phyloP scores from a whole-genome alignment of 352 stramenopile genomes.

The Halophytophthora batemanensis region DNA sequence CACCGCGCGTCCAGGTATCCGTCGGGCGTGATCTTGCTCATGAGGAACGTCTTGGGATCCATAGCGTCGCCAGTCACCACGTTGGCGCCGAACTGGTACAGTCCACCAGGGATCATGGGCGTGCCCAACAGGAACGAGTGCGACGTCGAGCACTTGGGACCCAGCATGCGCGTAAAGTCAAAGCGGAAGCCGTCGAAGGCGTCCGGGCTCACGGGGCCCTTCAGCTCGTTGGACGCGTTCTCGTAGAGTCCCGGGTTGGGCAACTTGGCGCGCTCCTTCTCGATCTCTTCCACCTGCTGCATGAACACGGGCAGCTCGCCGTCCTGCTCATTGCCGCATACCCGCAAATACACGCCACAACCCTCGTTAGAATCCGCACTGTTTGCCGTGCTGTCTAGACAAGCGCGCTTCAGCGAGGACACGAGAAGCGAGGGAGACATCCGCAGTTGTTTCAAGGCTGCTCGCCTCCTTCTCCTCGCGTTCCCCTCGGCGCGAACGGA shows the following conservation, averaged over 20 bases:
- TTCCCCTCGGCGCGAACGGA: no score
- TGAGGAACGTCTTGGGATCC: slow-evolving; percentile 81
- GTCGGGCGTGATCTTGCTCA: slow-evolving; percentile 85
- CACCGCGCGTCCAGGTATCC: slow-evolving; percentile 82
- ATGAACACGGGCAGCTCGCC: slow-evolving; percentile 72
- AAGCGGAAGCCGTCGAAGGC: slow-evolving; percentile 87
- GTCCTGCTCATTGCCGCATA: slow-evolving; percentile 8
- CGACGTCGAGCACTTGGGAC: slow-evolving; percentile 77
- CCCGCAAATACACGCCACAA: not conserved
- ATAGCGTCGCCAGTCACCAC: slow-evolving; percentile 71
- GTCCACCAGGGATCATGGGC: slow-evolving; percentile 77
- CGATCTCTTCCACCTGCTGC: slow-evolving; percentile 80
- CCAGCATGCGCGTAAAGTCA: slow-evolving; percentile 82
- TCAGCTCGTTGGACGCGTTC: slow-evolving; percentile 82
- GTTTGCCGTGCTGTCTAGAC: not conserved
- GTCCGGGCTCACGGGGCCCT: slow-evolving; percentile 71
- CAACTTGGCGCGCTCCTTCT: slow-evolving; percentile 63
- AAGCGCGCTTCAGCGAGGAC: not conserved
- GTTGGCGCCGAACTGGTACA: slow-evolving; percentile 88
- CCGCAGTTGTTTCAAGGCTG: slow-evolving; percentile 1
- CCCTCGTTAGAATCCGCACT: not conserved
- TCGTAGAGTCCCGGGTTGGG: slow-evolving; percentile 84
- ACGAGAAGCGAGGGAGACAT: slow-evolving; percentile 3
- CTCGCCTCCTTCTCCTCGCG: not conserved
- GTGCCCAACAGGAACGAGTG: slow-evolving; percentile 81